phyloP scores from a whole-genome alignment of 1,139 yeast species.

The Scheffersomyces illinoinensis region DNA sequence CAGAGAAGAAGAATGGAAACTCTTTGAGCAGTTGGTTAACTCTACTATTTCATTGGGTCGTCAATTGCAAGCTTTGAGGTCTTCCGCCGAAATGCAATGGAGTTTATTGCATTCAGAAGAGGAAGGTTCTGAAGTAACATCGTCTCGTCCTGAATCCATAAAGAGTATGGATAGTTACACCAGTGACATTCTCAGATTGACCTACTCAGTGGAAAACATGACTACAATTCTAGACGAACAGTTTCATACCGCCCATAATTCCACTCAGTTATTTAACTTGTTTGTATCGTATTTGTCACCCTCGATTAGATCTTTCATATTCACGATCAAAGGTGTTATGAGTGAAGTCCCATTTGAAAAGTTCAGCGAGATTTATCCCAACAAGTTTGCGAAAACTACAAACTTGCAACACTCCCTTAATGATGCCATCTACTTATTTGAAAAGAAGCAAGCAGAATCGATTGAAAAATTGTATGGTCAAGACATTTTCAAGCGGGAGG shows the following conservation, averaged over 20 bases:
- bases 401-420: constrained; percentile 51
- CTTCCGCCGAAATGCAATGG: constrained; percentile 70
- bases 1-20: constrained; percentile 50
- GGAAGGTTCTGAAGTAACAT: constrained; percentile 1
- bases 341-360: constrained; percentile 59
- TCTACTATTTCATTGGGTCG: constrained; percentile 55
- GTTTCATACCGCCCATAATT: constrained; percentile 33
- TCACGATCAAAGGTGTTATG: constrained; percentile 63
- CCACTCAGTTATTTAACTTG: constrained; percentile 59
- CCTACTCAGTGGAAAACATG: constrained; percentile 30
- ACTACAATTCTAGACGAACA: constrained; percentile 16
- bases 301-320: constrained; percentile 65
- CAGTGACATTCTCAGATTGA: constrained; percentile 16
- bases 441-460: constrained; percentile 57
- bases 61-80: constrained; percentile 66
- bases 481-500: constrained; percentile 47
- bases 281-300: constrained; percentile 73
- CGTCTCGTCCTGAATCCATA: not conserved
- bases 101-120: constrained; percentile 39
- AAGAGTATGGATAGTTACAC: constrained; percentile 19
- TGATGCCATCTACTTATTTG: constrained; percentile 55
- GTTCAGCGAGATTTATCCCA: constrained; percentile 23
- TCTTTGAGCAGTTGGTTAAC: constrained; percentile 48
- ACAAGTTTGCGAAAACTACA: constrained; percentile 35
- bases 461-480: constrained; percentile 61